Conservation (phyloP, 2,329 filamentous ascomycete genomes). For the Dothiorella sarmentorum region DNA sequence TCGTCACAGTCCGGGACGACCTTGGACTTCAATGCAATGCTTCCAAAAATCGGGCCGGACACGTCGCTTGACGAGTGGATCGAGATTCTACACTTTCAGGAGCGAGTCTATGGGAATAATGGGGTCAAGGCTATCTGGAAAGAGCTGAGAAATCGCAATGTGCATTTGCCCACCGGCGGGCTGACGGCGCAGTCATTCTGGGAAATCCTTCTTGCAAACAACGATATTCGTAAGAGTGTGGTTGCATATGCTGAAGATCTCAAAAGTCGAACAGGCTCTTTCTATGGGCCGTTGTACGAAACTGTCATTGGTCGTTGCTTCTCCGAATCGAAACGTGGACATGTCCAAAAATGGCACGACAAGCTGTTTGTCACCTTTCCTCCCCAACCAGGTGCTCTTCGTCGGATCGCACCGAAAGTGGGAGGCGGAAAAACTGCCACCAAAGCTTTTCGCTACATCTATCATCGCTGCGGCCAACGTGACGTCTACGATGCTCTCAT, state of each 20-base stretch:
- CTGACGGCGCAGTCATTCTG: slow-evolving; percentile 44
- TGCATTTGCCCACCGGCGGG: slow-evolving; percentile 41
- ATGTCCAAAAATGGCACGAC: slow-evolving; percentile 9
- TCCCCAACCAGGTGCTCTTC: background rate
- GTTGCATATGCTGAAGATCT: slow-evolving; percentile 42
- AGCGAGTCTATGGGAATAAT: background rate
- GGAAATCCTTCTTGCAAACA: slow-evolving; percentile 42
- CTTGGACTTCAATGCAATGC: background rate
- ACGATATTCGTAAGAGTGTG: slow-evolving; percentile 35
- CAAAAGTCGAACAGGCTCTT: slow-evolving; percentile 35
- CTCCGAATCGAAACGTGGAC: slow-evolving; percentile 13
- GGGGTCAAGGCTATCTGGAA: slow-evolving; percentile 36
- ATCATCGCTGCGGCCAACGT: slow-evolving; percentile 34
- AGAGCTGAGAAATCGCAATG: slow-evolving; percentile 33
- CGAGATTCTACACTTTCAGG: background rate
- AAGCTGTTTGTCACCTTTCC: background rate
- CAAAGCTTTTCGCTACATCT: slow-evolving; percentile 36
- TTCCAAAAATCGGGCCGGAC: background rate
- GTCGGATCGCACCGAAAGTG: background rate
- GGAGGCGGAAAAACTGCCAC: slow-evolving; percentile 20
- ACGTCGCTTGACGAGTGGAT: background rate
- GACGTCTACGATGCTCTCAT: slow-evolving; percentile 42
- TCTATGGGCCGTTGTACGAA: slow-evolving; percentile 41
- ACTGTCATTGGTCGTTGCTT: slow-evolving; percentile 43
- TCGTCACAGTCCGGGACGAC: background rate